Evolutionary conservation across 2,329 filamentous ascomycete species (phyloP), one percentile per base, ranked within the genome.

Genomic region (Fusarium graminum): DNA sequence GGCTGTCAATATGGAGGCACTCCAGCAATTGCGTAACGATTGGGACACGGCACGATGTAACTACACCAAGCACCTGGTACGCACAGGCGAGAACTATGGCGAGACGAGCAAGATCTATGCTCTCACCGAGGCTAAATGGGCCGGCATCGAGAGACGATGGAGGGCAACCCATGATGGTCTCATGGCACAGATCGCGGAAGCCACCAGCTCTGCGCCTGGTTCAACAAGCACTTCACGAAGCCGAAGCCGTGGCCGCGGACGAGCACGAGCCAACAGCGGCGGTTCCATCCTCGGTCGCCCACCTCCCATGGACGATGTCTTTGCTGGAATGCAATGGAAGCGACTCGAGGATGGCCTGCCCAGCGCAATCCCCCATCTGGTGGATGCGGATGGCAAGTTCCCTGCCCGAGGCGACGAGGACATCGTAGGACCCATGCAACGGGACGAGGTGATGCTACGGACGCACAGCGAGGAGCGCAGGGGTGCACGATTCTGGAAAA

Each of bases 401-500:
- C 93, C 93, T 25, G 88, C 90, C 70, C 86, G 94, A 30, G 93
- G 93, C 51, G 93, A 97, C 72, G 90, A 94, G 71, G 94, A 97
- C 77, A 96, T 97, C 75, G 93, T 97, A 42, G 94, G 94, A 2
- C 94, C 94, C 8, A 97, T 97, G 94, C 87, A 88, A 70, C 85
- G 86, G 13, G 84, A 86, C 67, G 80, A 81, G 38, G 79, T 82
- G 64, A 87, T 87, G 85, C 76, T 78, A 29, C 79, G 82, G 44
- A 77, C 79, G 14, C 75, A 75, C 44, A 80, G 78, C 56, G 81
- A 83, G 42, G 80, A 82, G 65, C 79, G 79, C 65, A 81, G 79
- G 64, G 72, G 78, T 17, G 74, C 77, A 38, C 80, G 80, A 50
- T 85, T 85, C 72, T 81, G 83, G 80, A 83, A 80, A 70, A 81